Conservation (phyloP, 352 stramenopile species). For the Phytophthora meadii region DNA sequence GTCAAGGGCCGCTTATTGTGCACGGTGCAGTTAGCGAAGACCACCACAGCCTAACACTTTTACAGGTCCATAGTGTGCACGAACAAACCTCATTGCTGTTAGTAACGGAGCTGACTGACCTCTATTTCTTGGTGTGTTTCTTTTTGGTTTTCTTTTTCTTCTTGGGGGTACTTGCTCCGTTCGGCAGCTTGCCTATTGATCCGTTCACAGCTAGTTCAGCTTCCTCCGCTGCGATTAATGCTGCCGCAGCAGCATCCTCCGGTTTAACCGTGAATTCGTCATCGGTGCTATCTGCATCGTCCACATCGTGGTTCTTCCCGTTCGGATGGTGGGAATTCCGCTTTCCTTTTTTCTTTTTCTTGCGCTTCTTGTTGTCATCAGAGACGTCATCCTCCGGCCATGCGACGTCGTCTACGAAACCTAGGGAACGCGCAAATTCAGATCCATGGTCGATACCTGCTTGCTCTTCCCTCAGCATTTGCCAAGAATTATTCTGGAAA, state of each 20-base stretch:
- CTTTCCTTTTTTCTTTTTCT: constrained; percentile 79
- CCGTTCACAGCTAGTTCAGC: constrained; percentile 34
- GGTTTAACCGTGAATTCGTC: constrained; percentile 35
- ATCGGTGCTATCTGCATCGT: constrained; percentile 32
- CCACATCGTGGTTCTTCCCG: constrained; percentile 14
- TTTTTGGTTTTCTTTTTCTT: constrained; percentile 60
- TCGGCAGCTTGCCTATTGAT: constrained; percentile 21
- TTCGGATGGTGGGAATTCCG: constrained; percentile 35
- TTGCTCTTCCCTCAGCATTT: constrained; percentile 63
- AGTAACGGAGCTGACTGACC: constrained; percentile 2
- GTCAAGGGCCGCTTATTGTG: constrained; percentile 33
- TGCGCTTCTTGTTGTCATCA: constrained; percentile 72
- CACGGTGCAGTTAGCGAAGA: background rate
- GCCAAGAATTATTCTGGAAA: constrained; percentile 72
- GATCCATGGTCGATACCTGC: constrained; percentile 84
- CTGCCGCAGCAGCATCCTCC: constrained; percentile 33
- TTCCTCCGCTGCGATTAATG: constrained; percentile 39
- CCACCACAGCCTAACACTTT: too few relatives aligned
- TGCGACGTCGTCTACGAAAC: constrained; percentile 86
- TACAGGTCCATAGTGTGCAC: background rate
- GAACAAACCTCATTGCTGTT: constrained; percentile 12
- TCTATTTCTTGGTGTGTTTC: constrained; percentile 59
- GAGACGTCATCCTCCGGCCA: constrained; percentile 72
- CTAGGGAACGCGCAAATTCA: constrained; percentile 78
- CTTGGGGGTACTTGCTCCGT: constrained; percentile 49